Base-by-base conservation (phyloP, 441 rosid genomes). In the Monsonia emarginata region DNA sequence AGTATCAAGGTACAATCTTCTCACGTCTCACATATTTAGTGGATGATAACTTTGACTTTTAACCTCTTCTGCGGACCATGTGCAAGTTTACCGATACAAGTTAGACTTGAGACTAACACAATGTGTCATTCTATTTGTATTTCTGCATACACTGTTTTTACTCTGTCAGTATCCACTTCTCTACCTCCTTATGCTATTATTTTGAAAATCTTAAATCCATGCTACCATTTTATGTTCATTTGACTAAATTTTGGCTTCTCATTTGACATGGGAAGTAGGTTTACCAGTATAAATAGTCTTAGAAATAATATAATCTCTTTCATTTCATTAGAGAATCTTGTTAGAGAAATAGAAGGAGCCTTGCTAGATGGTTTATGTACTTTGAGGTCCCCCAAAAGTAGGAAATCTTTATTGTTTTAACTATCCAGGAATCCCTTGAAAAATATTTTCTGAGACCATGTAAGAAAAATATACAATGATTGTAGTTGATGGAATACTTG, bases 1-100 rank as follows among this genome's bases (percentile, higher is more conserved):
- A 68, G 30, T 88, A 90, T 79, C 91, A 93, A 87, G 98, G 98
- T 90, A 79, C 59, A 27, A 64, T 72, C 40, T 62, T 18, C 0
- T 63, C 6, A 22, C 22, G n/a, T 50, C n/a, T 32, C 62, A 19
- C 66, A 38, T 70, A 65, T 66, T 69, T 11, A 46, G 57, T 19
- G 14, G 44, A 10, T 7, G 3, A 38, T 0, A 38, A n/a, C n/a
- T n/a, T n/a, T n/a, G n/a, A n/a, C n/a, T n/a, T n/a, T n/a, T n/a
- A n/a, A n/a, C n/a, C n/a, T 38, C 44, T 38, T 38, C 44, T 2
- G 9, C 11, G 14, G 14, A 38, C 11, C 9, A 38, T 10, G 14
- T 38, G 44, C 44, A 38, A 38, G n/a, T 38, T 38, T n/a, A n/a
- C n/a, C n/a, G n/a, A n/a, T n/a, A n/a, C n/a, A n/a, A n/a, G n/a